phyloP scores from a whole-genome alignment of 176 grass and related monocot species.

The Oryza glaberrima region DNA sequence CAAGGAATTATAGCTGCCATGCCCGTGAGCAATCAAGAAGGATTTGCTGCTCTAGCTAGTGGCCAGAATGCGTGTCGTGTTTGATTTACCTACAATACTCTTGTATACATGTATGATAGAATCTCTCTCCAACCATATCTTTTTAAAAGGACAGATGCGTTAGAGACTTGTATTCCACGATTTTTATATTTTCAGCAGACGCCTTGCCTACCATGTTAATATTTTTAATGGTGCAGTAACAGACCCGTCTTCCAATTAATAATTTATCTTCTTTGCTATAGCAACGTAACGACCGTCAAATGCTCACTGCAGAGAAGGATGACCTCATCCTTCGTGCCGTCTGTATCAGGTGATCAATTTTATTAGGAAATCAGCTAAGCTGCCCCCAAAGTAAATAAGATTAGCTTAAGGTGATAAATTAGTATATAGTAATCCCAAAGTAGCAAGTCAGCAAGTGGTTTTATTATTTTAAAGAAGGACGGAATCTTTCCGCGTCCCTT shows the following conservation, averaged over 20 bases:
- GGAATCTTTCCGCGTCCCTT: not conserved
- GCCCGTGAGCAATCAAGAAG: no score
- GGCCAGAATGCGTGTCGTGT: no score
- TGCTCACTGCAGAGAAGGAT: not conserved
- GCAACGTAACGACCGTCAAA: not conserved
- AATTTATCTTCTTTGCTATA: not conserved
- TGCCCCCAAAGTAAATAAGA: not conserved
- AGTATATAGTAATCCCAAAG: not conserved
- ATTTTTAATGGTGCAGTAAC: not conserved
- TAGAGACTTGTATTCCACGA: not conserved
- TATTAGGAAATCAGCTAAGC: not conserved
- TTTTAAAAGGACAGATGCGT: not conserved
- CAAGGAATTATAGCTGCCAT: not conserved
- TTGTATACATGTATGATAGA: not conserved
- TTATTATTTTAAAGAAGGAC: not conserved
- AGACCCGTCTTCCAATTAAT: not conserved
- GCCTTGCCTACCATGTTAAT: not conserved
- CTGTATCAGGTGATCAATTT: not conserved
- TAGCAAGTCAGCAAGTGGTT: not conserved
- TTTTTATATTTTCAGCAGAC: not conserved
- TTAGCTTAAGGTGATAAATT: not conserved
- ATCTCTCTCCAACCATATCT: not conserved
- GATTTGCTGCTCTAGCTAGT: no score
- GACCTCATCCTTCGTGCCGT: not conserved
- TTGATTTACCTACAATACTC: no score